phyloP scores from a whole-genome alignment of 2,329 filamentous ascomycete species.

The Kalmusia sp. region DNA sequence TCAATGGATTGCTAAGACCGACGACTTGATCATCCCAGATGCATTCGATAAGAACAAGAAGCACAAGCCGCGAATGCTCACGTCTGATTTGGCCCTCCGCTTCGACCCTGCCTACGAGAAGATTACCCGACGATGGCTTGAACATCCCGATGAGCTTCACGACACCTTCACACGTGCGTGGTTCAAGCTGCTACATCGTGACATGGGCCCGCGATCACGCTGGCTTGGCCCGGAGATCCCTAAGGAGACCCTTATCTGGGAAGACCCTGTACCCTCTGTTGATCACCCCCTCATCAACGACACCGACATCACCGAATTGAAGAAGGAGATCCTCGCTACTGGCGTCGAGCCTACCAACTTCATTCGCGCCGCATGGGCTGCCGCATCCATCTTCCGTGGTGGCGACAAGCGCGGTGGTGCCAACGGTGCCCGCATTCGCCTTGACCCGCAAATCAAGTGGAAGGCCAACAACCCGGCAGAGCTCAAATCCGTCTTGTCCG shows the following conservation, averaged over 20 bases:
- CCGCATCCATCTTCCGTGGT: constrained; percentile 52
- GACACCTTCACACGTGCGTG: constrained; percentile 76
- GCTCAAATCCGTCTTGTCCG: constrained; percentile 66
- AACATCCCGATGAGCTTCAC: constrained; percentile 71
- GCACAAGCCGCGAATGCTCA: constrained; percentile 78
- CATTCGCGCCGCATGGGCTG: constrained; percentile 56
- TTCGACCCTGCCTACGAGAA: constrained; percentile 77
- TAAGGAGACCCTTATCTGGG: constrained; percentile 73
- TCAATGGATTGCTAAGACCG: constrained; percentile 78
- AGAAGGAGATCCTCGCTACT: constrained; percentile 71
- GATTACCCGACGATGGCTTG: constrained; percentile 74
- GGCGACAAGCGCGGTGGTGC: constrained; percentile 84
- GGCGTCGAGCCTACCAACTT: constrained; percentile 68
- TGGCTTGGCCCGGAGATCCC: constrained; percentile 80
- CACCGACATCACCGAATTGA: constrained; percentile 69
- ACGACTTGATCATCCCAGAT: constrained; percentile 72
- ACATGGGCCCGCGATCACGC: constrained; percentile 74
- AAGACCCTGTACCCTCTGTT: constrained; percentile 72
- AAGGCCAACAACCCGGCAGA: constrained; percentile 75
- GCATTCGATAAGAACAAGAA: constrained; percentile 74
- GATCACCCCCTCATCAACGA: constrained; percentile 66
- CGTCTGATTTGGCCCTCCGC: constrained; percentile 75
- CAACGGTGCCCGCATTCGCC: constrained; percentile 79
- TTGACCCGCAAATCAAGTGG: constrained; percentile 76
- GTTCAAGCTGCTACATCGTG: constrained; percentile 86